A percentile compares a stretch with the other conserved stretches of the same genome.
phyloP scores from a whole-genome alignment of 768 basidiomycete species.

The Astraeus odoratus region DNA sequence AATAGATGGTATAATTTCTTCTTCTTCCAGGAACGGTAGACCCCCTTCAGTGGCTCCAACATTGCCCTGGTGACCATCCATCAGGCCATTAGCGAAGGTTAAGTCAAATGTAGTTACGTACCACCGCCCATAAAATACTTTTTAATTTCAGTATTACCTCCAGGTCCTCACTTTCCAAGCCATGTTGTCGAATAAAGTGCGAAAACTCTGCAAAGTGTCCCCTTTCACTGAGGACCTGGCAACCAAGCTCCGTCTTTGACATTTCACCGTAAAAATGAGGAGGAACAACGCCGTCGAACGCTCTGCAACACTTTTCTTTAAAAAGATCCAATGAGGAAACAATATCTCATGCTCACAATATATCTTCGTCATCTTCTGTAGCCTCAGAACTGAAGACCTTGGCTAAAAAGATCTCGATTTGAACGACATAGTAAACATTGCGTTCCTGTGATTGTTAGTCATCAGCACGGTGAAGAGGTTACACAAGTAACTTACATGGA shows the following conservation, averaged over 20 bases:
- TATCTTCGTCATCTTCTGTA: slow-evolving; percentile 61
- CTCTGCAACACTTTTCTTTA: slow-evolving; percentile 35
- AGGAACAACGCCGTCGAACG: slow-evolving; percentile 82
- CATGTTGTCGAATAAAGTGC: slow-evolving; percentile 83
- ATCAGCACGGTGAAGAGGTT: slow-evolving; percentile 2
- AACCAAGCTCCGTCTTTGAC: slow-evolving; percentile 93
- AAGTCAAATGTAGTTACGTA: slow-evolving; percentile 37
- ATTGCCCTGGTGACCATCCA: slow-evolving; percentile 59
- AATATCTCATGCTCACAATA: slow-evolving; percentile 34
- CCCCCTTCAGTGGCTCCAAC: slow-evolving; percentile 88
- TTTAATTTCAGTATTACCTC: slow-evolving; percentile 87
- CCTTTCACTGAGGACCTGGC: slow-evolving; percentile 83
- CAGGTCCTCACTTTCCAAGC: slow-evolving; percentile 74
- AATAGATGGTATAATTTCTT: slow-evolving; percentile 86
- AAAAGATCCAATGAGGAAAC: slow-evolving; percentile 1
- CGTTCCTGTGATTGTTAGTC: slow-evolving; percentile 57
- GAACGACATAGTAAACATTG: slow-evolving; percentile 88
- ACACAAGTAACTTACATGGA: slow-evolving; percentile 54
- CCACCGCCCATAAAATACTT: slow-evolving; percentile 95
- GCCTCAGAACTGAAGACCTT: slow-evolving; percentile 57
- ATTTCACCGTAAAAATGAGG: slow-evolving; percentile 98
- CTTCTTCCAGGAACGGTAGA: slow-evolving; percentile 91
- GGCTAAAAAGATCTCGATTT: slow-evolving; percentile 88
- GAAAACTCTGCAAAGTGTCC: slow-evolving; percentile 90
- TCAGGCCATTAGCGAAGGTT: not conserved